Evolutionary conservation across 2,329 filamentous ascomycete species (phyloP), one percentile per base, ranked within the genome.

Genomic region (Cladophialophora bantiana): DNA sequence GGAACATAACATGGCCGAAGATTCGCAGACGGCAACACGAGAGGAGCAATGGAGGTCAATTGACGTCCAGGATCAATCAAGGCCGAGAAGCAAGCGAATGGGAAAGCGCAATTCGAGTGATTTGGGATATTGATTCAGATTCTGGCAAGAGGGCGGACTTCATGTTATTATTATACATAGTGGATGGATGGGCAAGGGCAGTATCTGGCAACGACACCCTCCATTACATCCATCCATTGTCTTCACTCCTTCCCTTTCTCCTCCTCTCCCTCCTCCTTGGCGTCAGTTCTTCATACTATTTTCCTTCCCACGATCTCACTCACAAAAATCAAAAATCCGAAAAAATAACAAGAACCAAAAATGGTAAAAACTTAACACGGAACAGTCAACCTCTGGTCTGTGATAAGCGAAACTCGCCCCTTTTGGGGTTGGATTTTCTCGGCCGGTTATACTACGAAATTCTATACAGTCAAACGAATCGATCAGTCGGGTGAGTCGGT

Each of bases 161-260:
- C 2, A 26, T 26, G 18, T 42, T 42, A n/a, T 50, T 50, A 50
- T 50, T 50, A 50, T 9, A 50, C 45, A 50, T 50, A 26, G 45
- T 50, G 45, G 45, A 50, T 26, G 26, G 26, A 26, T 26, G 26
- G 26, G 26, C 45, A 50, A 20, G 45, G 45, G 45, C 45, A 50
- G 45, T 50, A 50, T 50, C 45, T 50, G 45, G 45, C 18, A 50
- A 26, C 45, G 20, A 20, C 45, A 20, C 45, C 45, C 45, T 50
- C 3, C 45, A 12, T n/a, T 9, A 13, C 45, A 50, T 26, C 18
- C 26, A 26, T 26, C 18, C 45, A 10, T 50, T 7, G 20, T 12
- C 18, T 50, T 26, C 18, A 13, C 45, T 50, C 26, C 45, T 50
- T 50, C 45, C 10, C 45, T 26, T 26, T 10, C 26, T 50, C 1